A percentile compares a stretch with the other conserved stretches of the same genome.
Conservation (phyloP, 176 grass and related monocot species). For the Avena eriantha region DNA sequence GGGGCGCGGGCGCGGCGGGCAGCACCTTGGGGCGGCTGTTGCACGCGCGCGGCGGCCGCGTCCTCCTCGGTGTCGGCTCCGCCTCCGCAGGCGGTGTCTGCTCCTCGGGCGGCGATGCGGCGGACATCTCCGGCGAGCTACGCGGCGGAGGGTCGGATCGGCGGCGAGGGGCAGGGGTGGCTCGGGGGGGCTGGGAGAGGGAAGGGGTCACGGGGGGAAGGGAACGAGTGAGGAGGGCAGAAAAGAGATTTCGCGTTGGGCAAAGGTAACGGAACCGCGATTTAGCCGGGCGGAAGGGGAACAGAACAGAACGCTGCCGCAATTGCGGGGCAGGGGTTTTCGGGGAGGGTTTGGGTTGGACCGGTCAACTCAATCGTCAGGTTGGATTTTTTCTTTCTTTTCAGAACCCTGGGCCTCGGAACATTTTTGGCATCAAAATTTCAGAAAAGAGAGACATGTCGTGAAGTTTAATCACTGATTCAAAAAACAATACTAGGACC, state of each 20-base stretch:
- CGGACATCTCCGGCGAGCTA: constrained; percentile 36
- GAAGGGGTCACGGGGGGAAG: constrained; percentile 46
- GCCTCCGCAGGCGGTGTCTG: not conserved
- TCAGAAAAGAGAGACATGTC: not conserved
- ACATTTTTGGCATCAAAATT: too few species aligned
- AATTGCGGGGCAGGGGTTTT: constrained; percentile 49
- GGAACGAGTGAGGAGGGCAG: constrained; percentile 43
- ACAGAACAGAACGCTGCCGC: constrained; percentile 15
- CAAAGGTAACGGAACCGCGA: constrained; percentile 24
- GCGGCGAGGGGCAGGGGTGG: constrained; percentile 1
- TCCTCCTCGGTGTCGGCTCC: constrained; percentile 39
- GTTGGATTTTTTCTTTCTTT: not conserved
- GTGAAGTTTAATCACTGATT: not conserved
- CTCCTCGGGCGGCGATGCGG: constrained; percentile 26
- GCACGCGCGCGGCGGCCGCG: constrained; percentile 84
- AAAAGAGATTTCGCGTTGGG: constrained; percentile 52
- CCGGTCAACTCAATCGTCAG: not conserved
- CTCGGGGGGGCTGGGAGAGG: constrained; percentile 21
- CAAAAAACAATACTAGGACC: not conserved
- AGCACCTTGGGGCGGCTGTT: constrained; percentile 49
- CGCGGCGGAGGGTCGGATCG: constrained; percentile 16
- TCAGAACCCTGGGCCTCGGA: too few species aligned
- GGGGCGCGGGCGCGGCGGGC: constrained; percentile 25
- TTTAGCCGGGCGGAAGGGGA: not conserved
- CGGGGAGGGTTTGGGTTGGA: not conserved